A percentile compares a stretch with the other conserved stretches of the same genome.
Conservation (phyloP, 257 asterid genomes). For the Solanum neorickii region DNA sequence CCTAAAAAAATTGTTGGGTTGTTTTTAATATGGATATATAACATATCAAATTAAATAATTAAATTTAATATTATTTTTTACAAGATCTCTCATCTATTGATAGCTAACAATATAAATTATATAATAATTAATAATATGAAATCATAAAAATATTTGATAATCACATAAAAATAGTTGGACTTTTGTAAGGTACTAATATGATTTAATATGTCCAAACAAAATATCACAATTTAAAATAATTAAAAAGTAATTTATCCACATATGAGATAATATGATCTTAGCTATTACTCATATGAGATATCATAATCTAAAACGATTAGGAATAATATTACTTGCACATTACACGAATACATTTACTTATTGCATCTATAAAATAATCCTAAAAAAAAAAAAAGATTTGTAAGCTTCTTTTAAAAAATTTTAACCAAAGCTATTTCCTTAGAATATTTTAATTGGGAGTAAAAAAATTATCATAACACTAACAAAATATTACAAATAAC, state of each 20-base stretch:
- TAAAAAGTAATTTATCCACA: not conserved
- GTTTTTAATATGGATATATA: not conserved
- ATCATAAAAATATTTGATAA: not conserved
- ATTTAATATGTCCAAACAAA: too few species aligned
- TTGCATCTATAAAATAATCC: not conserved
- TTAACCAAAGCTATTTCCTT: not conserved
- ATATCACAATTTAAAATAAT: not conserved
- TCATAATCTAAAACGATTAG: not conserved
- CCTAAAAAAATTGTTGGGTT: too few species aligned
- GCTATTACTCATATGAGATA: not conserved
- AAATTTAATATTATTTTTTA: too few species aligned
- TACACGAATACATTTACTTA: not conserved
- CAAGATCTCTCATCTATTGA: not conserved
- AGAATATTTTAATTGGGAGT: not conserved
- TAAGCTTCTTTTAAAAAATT: not conserved
- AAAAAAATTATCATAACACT: not conserved
- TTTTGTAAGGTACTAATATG: too few species aligned
- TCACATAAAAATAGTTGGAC: not conserved
- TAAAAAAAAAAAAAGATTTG: not conserved
- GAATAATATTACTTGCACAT: not conserved
- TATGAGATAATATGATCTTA: not conserved
- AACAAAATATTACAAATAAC: not conserved
- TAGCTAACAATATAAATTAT: too few species aligned
- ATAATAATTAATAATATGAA: too few species aligned
- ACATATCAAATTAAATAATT: too few species aligned